These are phyloP conservation scores for Amborella trichopoda DNA, from an alignment of 164 flowering plant species.

Conservation along the genomic window DNA sequence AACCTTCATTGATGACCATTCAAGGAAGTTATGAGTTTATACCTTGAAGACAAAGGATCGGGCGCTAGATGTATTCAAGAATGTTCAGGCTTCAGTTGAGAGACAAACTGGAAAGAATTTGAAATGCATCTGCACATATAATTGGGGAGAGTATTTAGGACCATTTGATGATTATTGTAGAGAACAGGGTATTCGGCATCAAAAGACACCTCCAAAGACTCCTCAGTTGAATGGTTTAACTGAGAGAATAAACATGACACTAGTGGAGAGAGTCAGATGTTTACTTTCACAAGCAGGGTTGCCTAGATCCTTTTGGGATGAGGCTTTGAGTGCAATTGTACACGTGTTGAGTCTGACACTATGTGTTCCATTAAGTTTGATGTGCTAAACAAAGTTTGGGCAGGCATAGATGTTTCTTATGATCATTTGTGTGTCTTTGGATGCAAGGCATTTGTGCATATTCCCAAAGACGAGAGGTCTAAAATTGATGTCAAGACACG, in stretches of 20 bases:
- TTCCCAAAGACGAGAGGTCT: conserved; percentile 1
- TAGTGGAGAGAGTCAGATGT: conserved; percentile 1
- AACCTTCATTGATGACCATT: not conserved
- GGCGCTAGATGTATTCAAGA: conserved; percentile 3
- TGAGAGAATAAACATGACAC: not conserved
- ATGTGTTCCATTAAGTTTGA: not conserved
- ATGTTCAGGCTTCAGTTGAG: conserved; percentile 5
- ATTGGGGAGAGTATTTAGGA: conserved; percentile 6
- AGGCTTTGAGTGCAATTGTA: not conserved
- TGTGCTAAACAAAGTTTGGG: not conserved
- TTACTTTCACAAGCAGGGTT: not conserved
- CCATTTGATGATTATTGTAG: conserved; percentile 5
- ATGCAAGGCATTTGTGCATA: not conserved
- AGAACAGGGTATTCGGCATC: conserved; percentile 2
- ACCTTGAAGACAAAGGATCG: no score
- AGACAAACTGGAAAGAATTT: conserved; percentile 2
- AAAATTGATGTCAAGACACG: no score
- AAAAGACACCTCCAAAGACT: no score
- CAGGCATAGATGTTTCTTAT: not conserved
- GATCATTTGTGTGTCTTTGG: no score
- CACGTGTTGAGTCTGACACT: not conserved
- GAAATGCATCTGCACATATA: conserved; percentile 3
- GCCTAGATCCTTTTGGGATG: conserved; percentile 3
- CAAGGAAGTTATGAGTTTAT: conserved; percentile 1
- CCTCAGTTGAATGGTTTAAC: no score